Evolutionary conservation across 2,329 filamentous ascomycete genomes (phyloP), one percentile per base, ranked within the genome.

Genomic region (Trichophyton verrucosum): DNA sequence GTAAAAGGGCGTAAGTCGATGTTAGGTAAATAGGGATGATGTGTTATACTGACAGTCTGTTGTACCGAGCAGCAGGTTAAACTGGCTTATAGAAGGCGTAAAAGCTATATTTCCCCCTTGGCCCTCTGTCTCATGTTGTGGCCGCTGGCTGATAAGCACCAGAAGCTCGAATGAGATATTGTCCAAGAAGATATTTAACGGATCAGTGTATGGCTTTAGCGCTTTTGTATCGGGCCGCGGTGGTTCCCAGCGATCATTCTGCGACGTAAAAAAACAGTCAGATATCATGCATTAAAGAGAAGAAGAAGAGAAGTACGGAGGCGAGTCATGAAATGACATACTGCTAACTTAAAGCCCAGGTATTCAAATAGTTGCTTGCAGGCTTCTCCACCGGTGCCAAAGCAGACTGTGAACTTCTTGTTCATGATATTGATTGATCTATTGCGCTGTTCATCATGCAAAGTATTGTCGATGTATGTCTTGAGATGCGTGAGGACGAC

Each of bases 321-420:
- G 13, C 9, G 22, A 44, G 55, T 22, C 20, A 5, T 22, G 44
- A 57, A 9, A 47, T 15, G 33, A 70, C 76, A 61, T 66, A 79
- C 78, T 64, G 75, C 73, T 40, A 69, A 73, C 27, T 67, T 74
- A 66, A 88, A 88, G 1, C 81, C 83, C 38, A 87, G 68, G 53
- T 77, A 80, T 60, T 79, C 74, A 17, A 88, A 73, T 30, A 88
- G 69, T 9, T 77, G 74, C 64, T 78, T 76, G 68, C 84, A 88
- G 57, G 75, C 70, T 44, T 61, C 65, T 40, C 76, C 76, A 49
- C 86, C 82, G 47, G 79, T 73, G 8, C 83, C 85, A 69, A 87
- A 86, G 1, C 80, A 80, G 63, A 82, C 77, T 66, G 82, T 76
- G 65, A 86, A 88, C 61, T 81, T 81, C 68, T 85, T 84, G 67